Evolutionary conservation across 164 flowering plant genomes (phyloP).

Genomic region (Magnolia officinalis): DNA sequence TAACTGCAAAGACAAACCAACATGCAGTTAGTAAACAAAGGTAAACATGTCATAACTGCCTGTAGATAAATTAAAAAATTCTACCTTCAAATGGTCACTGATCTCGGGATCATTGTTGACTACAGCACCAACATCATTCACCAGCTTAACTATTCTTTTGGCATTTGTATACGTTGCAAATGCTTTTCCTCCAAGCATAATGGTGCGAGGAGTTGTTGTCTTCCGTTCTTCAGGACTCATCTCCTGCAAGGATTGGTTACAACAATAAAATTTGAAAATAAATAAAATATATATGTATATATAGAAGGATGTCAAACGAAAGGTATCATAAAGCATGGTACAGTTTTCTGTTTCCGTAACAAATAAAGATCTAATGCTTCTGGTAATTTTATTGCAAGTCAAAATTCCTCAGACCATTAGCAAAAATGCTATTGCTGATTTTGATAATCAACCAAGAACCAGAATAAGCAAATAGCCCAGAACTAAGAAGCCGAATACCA

Average conservation of each 20-base stretch:
- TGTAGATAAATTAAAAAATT: background rate
- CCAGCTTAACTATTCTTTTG: conserved; percentile 90
- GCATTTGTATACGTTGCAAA: conserved; percentile 98
- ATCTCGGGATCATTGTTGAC: conserved; percentile 91
- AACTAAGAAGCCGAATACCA: too few relatives aligned
- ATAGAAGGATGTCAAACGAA: too few relatives aligned
- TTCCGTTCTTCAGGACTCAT: conserved; percentile 81
- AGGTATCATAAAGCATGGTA: too few relatives aligned
- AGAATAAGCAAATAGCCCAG: too few relatives aligned
- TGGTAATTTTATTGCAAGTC: too few relatives aligned
- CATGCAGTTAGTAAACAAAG: background rate
- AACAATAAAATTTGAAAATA: background rate
- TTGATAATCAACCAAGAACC: too few relatives aligned
- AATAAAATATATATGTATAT: background rate
- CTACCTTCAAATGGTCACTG: conserved; percentile 76
- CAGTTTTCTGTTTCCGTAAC: too few relatives aligned
- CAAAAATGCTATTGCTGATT: too few relatives aligned
- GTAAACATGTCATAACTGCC: background rate
- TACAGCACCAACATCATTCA: conserved; percentile 87
- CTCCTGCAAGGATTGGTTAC: conserved; percentile 43
- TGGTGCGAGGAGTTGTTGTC: conserved; percentile 73
- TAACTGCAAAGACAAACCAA: background rate
- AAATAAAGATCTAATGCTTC: too few relatives aligned
- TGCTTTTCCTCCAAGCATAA: conserved; percentile 98
- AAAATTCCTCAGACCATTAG: too few relatives aligned